Conservation (phyloP, 495 filamentous ascomycete genomes). For the Neurospora sp. region DNA sequence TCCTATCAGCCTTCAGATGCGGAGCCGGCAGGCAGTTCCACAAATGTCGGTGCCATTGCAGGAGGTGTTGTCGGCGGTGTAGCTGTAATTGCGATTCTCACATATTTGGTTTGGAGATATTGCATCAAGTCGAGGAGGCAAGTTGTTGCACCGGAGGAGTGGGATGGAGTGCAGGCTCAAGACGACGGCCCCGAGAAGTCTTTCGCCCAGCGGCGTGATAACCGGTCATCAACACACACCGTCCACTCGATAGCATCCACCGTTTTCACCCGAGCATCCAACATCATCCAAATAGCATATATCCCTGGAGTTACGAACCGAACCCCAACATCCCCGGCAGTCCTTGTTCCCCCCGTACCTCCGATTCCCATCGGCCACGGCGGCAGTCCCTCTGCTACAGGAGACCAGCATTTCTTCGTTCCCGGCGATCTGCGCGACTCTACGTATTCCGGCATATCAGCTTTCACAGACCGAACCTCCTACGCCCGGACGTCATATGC, state of each 20-base stretch:
- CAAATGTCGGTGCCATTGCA: constrained; percentile 70
- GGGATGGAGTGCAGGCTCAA: constrained; percentile 43
- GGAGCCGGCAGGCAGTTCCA: constrained; percentile 25
- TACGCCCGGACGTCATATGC: constrained; percentile 56
- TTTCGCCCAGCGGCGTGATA: constrained; percentile 50
- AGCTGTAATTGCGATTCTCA: constrained; percentile 53
- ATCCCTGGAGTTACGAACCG: constrained; percentile 96
- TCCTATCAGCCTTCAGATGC: constrained; percentile 19
- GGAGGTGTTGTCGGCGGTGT: constrained; percentile 77
- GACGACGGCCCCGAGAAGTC: constrained; percentile 47
- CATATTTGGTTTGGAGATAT: constrained; percentile 76
- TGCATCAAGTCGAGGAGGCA: constrained; percentile 71
- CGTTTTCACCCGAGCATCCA: constrained; percentile 88
- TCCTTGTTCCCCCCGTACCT: constrained; percentile 85
- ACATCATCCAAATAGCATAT: constrained; percentile 98
- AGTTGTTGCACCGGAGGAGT: constrained; percentile 36
- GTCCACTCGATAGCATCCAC: constrained; percentile 89
- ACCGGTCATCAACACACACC: constrained; percentile 73
- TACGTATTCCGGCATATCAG: constrained; percentile 56
- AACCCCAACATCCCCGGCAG: constrained; percentile 66
- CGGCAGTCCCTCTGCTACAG: constrained; percentile 44
- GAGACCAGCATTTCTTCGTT: constrained; percentile 90
- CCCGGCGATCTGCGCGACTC: constrained; percentile 87
- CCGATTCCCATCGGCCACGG: constrained; percentile 66
- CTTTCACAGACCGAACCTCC: constrained; percentile 56